Evolutionary conservation across 805 yeast genomes (phyloP), one percentile per base, ranked within the genome.

Genomic region (Zygoascus flipseniorum): DNA sequence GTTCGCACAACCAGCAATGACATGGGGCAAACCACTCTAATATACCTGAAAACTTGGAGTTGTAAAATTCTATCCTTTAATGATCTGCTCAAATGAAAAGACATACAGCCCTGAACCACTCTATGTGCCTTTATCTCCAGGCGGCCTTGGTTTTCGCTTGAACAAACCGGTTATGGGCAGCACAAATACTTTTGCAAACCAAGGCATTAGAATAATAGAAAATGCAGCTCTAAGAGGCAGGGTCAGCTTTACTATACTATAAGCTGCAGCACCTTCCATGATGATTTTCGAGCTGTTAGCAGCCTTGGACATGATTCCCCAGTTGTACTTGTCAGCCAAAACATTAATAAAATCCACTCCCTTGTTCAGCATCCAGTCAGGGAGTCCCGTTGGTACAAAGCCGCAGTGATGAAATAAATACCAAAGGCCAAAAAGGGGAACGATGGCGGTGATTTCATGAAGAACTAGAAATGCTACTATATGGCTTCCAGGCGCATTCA

Each of bases 401-500:
- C 79, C 78, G 43, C 76, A 72, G 55, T 77, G 74, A 67, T 85
- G 85, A 56, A 86, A 74, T 0, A 73, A 57, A 61, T 80, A 85
- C 89, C 92, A 85, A 2, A 85, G 59, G 0, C 81, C 82, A 42
- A 85, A 70, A 48, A 86, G 70, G 1, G 95, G 95, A 31, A 78
- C 76, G 2, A 86, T 74, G 2, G 95, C 95, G 0, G 90, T 76
- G 43, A 86, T 57, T 62, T 86, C 95, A 62, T 86, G 95, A 13
- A 86, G 71, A 3, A 86, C 64, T 5, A 86, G 58, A 60, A 86
- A 86, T 1, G 89, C 73, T 0, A 85, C 74, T 11, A 83, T 72
- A 63, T 82, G 82, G 1, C 84, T 72, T 2, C 80, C 66, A 0
- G 89, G 89, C 0, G 86, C 82, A 48, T 73, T 63, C 18, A 74